phyloP scores from a whole-genome alignment of 129 eudicot genomes.

The Gnaphalium uliginosum region DNA sequence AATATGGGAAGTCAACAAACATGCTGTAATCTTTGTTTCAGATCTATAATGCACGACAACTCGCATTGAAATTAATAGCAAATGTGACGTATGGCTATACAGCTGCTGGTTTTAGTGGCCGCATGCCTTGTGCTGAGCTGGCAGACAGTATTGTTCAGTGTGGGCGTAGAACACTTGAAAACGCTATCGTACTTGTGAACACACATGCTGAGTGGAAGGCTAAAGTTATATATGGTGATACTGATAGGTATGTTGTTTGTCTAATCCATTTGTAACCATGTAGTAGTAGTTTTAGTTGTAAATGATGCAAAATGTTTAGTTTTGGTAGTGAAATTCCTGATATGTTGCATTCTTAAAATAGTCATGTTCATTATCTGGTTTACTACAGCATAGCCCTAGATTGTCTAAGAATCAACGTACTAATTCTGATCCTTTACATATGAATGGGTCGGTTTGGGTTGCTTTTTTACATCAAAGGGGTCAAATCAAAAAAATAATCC shows the following conservation, averaged over 20 bases:
- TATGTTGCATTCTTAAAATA: neutral
- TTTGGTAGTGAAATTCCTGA: neutral
- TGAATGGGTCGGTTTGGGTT: neutral
- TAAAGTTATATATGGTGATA: constrained; percentile 91
- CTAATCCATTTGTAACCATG: neutral
- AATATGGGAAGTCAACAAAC: constrained; percentile 9
- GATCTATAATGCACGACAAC: constrained; percentile 92
- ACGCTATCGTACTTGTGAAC: constrained; percentile 70
- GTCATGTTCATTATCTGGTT: neutral
- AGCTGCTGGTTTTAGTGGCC: constrained; percentile 99
- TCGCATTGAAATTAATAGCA: constrained; percentile 92
- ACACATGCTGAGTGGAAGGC: constrained; percentile 81
- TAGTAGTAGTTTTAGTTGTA: neutral
- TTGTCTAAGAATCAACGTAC: neutral
- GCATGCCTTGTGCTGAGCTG: constrained; percentile 99
- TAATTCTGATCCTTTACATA: neutral
- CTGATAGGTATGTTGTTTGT: constrained; percentile 67
- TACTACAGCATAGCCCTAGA: neutral
- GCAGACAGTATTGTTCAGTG: constrained; percentile 99
- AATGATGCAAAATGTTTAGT: constrained; percentile 10
- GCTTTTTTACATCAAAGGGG: neutral
- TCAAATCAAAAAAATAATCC: neutral
- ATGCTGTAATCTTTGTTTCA: constrained; percentile 30
- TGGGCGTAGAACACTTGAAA: constrained; percentile 93
- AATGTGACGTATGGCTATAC: constrained; percentile 97